These are phyloP conservation scores for Alternaria triticina DNA, from an alignment of 2,329 filamentous ascomycete genomes.

Conservation along the genomic window DNA sequence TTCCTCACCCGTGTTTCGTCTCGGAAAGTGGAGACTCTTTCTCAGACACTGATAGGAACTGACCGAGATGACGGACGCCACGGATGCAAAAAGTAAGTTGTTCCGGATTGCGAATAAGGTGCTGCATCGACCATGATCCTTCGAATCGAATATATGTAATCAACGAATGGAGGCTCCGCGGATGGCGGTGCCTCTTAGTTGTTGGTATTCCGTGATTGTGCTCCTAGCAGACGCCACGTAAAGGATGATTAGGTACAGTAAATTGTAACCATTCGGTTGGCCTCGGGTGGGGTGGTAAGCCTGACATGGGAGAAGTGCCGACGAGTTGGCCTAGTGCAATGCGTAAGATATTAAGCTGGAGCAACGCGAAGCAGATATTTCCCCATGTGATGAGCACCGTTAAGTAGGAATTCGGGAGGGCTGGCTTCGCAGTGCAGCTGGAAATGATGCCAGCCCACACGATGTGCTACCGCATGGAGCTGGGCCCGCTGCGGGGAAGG, in stretches of 20 bases:
- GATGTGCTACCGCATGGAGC: slow-evolving; percentile 13
- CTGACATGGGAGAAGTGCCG: not conserved
- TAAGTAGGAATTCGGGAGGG: not conserved
- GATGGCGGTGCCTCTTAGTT: not conserved
- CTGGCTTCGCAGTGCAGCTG: not conserved
- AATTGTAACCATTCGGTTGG: slow-evolving; percentile 5
- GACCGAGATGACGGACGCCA: not conserved
- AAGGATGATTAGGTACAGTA: slow-evolving; percentile 11
- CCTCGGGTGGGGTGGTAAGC: not conserved
- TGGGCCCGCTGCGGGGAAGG: slow-evolving; percentile 17
- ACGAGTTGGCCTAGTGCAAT: not conserved
- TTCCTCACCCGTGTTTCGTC: not conserved
- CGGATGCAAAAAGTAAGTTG: not conserved
- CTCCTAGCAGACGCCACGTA: not conserved
- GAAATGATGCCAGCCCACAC: slow-evolving; percentile 3
- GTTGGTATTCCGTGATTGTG: not conserved
- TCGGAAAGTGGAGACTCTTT: not conserved
- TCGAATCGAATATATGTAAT: not conserved
- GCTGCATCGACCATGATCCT: not conserved
- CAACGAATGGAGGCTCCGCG: not conserved
- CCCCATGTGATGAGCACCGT: not conserved
- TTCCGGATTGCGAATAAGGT: not conserved
- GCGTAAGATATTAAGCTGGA: not conserved
- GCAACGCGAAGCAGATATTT: not conserved
- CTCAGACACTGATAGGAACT: not conserved